Conservation (phyloP, 2,329 filamentous ascomycete species). For the Aspergillus sp. region DNA sequence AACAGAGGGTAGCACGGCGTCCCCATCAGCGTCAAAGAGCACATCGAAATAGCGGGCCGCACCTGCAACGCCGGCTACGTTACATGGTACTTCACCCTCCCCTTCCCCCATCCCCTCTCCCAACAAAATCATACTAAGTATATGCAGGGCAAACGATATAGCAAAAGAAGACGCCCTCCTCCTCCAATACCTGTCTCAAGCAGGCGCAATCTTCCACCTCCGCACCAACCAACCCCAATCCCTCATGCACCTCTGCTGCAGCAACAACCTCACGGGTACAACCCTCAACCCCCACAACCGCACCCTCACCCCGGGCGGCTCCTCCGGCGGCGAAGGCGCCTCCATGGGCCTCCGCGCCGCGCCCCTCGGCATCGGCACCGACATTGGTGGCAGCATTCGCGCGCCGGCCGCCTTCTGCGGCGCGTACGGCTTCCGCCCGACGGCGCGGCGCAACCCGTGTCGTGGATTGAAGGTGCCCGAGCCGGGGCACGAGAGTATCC, state of each 20-base stretch:
- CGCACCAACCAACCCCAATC: constrained; percentile 44
- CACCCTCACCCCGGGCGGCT: constrained; percentile 40
- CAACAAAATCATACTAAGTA: neutral
- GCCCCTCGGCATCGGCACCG: constrained; percentile 44
- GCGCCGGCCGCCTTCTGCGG: constrained; percentile 46
- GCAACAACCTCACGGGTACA: constrained; percentile 41
- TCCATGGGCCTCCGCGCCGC: constrained; percentile 42
- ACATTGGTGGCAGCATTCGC: constrained; percentile 49
- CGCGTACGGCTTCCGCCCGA: constrained; percentile 44
- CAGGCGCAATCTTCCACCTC: constrained; percentile 43
- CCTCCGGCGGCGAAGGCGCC: constrained; percentile 45
- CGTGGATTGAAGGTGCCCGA: constrained; percentile 26
- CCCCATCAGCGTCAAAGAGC: constrained; percentile 60
- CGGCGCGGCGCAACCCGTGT: constrained; percentile 32
- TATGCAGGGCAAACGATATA: constrained; percentile 31
- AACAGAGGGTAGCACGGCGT: constrained; percentile 45
- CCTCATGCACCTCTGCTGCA: constrained; percentile 38
- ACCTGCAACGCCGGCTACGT: constrained; percentile 36
- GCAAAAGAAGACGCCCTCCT: constrained; percentile 34
- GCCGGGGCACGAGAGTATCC: constrained; percentile 38
- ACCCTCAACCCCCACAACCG: constrained; percentile 42
- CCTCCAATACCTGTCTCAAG: constrained; percentile 29
- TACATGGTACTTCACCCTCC: constrained; percentile 24
- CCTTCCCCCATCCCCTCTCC: neutral
- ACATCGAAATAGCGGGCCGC: constrained; percentile 56